Percentiles rank a stretch among this genome's conserved stretches.
Conservation (phyloP, 345 rosid species). For the Pelargonium nanum region DNA sequence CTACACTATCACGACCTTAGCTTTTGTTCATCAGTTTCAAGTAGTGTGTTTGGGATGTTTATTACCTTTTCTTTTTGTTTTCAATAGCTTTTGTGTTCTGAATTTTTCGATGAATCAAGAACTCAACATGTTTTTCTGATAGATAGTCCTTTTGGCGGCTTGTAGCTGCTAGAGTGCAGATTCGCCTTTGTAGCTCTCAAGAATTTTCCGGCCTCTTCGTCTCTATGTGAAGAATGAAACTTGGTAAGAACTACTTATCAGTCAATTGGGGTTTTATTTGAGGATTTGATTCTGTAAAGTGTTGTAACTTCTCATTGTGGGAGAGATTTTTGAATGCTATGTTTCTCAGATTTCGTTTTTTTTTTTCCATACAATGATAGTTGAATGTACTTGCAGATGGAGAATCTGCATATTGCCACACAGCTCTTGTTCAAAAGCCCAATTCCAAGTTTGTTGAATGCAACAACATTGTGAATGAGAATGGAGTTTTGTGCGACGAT, state of each 20-base stretch:
- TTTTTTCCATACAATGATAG: not conserved
- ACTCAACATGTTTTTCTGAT: not conserved
- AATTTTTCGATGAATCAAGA: too few species aligned
- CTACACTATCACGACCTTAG: not conserved
- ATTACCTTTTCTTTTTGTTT: not conserved
- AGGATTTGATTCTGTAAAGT: not conserved
- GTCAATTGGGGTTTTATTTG: not conserved
- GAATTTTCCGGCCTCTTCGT: slow-evolving; percentile 1
- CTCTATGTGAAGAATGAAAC: slow-evolving; percentile 45
- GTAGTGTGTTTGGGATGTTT: not conserved
- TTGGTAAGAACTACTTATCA: slow-evolving; percentile 28
- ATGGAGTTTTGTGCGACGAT: slow-evolving; percentile 10
- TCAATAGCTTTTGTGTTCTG: not conserved
- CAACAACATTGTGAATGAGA: slow-evolving; percentile 16
- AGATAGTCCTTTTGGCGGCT: not conserved
- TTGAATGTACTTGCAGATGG: slow-evolving; percentile 33
- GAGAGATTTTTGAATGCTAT: not conserved
- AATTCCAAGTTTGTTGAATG: slow-evolving; percentile 23
- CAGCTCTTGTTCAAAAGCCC: slow-evolving; percentile 24
- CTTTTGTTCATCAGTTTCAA: too few species aligned
- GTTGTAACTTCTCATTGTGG: not conserved
- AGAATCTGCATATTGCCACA: slow-evolving; percentile 28
- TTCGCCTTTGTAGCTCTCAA: not conserved
- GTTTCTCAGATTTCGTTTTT: not conserved
- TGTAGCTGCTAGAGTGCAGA: not conserved